Evolutionary conservation across 768 basidiomycete species (phyloP).

Genomic region (Auriscalpium orientale): DNA sequence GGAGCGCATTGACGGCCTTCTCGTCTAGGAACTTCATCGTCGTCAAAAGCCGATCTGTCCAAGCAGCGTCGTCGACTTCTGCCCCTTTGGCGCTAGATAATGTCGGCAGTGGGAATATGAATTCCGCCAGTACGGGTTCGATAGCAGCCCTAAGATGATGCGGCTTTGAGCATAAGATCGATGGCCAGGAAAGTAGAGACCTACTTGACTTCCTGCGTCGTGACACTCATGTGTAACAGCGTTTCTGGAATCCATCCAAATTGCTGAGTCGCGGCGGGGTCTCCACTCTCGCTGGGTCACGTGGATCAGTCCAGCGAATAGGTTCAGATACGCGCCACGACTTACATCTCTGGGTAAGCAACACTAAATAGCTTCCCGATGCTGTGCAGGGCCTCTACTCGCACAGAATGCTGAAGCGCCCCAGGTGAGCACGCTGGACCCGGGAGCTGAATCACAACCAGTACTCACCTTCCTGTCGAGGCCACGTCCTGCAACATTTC

Average conservation of each 20-base stretch:
- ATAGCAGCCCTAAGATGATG: conserved; percentile 39
- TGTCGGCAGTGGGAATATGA: conserved; percentile 70
- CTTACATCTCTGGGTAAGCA: conserved; percentile 85
- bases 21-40: conserved; percentile 65
- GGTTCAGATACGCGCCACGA: background rate
- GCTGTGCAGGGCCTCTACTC: conserved; percentile 67
- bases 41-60: conserved; percentile 78
- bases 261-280: conserved; percentile 60
- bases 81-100: conserved; percentile 32
- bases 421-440: background rate
- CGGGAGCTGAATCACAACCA: no score
- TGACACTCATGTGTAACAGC: conserved; percentile 50
- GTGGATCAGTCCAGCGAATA: no score
- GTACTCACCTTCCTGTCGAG: conserved; percentile 75
- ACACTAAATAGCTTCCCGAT: conserved; percentile 73
- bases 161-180: background rate
- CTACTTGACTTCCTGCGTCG: conserved; percentile 53
- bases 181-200: conserved; percentile 8
- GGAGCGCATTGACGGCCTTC: conserved; percentile 45
- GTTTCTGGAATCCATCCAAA: conserved; percentile 91
- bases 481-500: conserved; percentile 59
- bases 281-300: conserved; percentile 64
- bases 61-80: conserved; percentile 70
- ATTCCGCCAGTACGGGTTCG: conserved; percentile 63
- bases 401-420: conserved; percentile 43